These are phyloP conservation scores for Apiospora koreana DNA, from an alignment of 2,329 filamentous ascomycete genomes.

Conservation along the genomic window DNA sequence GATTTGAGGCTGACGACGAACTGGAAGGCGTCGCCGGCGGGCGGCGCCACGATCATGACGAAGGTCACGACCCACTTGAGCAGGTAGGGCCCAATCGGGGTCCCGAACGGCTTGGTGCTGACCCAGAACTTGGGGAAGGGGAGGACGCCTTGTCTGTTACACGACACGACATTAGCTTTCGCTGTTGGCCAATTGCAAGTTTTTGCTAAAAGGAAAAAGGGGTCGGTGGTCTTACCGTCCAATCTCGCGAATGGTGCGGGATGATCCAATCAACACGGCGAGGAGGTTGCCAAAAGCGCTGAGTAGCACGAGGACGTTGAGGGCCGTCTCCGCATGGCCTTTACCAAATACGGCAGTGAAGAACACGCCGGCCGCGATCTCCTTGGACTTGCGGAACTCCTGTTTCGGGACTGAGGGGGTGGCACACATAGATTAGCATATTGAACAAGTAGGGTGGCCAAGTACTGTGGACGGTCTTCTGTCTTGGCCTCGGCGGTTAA, in stretches of 20 bases:
- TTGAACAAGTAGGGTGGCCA: too few species aligned
- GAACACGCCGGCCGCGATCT: constrained; percentile 57
- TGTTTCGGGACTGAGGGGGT: constrained; percentile 44
- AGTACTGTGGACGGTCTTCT: too few species aligned
- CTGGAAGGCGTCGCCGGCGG: constrained; percentile 65
- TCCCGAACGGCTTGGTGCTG: constrained; percentile 62
- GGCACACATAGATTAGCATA: not conserved
- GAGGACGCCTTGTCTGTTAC: constrained; percentile 61
- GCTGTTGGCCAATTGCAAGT: constrained; percentile 2
- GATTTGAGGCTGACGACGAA: constrained; percentile 61
- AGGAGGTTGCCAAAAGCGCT: constrained; percentile 61
- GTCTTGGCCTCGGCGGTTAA: not conserved
- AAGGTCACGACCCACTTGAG: constrained; percentile 58
- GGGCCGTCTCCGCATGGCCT: constrained; percentile 46
- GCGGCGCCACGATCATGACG: constrained; percentile 61
- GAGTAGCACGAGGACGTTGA: constrained; percentile 59
- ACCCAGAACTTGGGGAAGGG: constrained; percentile 62
- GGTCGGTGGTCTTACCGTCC: constrained; percentile 41
- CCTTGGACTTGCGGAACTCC: constrained; percentile 50
- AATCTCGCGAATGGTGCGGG: constrained; percentile 60
- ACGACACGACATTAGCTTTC: not conserved
- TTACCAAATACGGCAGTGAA: constrained; percentile 59
- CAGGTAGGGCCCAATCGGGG: constrained; percentile 59
- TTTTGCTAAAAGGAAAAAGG: not conserved
- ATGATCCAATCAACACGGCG: constrained; percentile 55